Evolutionary conservation across 1,284 basidiomycete genomes (phyloP).

Genomic region (Rhodofomes roseus): DNA sequence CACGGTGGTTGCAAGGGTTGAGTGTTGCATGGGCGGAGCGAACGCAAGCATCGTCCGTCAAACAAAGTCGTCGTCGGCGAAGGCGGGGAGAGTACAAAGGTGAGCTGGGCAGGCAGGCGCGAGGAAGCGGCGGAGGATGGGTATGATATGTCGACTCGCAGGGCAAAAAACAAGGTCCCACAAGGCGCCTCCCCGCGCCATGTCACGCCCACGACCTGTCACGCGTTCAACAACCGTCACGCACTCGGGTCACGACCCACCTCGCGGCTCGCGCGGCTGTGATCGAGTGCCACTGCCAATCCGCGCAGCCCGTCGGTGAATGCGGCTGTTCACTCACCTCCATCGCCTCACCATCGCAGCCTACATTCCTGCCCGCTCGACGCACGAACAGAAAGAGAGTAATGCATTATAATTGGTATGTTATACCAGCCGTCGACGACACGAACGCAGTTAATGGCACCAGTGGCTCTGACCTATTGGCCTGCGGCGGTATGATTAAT

Average conservation of each 20-base stretch:
- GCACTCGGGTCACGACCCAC: not conserved
- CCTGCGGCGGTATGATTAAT: no score
- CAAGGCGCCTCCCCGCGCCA: not conserved
- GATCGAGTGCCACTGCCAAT: conserved; percentile 1
- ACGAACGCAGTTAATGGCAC: no score
- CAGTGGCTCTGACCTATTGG: no score
- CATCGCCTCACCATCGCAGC: not conserved
- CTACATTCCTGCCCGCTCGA: not conserved
- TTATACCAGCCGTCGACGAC: no score
- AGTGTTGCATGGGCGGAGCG: conserved; percentile 26
- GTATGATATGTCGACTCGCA: not conserved
- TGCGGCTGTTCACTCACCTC: not conserved
- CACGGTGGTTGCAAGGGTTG: not conserved
- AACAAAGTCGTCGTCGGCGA: not conserved
- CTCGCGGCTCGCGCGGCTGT: not conserved
- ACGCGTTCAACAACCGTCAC: conserved; percentile 1
- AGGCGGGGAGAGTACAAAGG: not conserved
- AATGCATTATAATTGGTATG: no score
- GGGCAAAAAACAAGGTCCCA: conserved; percentile 5
- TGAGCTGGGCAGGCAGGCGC: not conserved
- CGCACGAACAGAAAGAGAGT: no score
- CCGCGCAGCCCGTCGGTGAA: not conserved
- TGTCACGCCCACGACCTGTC: conserved; percentile 5
- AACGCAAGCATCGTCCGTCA: conserved; percentile 26
- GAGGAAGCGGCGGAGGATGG: not conserved